These are phyloP conservation scores for Petunia axillaris DNA, from an alignment of 257 asterid species.

Conservation along the genomic window DNA sequence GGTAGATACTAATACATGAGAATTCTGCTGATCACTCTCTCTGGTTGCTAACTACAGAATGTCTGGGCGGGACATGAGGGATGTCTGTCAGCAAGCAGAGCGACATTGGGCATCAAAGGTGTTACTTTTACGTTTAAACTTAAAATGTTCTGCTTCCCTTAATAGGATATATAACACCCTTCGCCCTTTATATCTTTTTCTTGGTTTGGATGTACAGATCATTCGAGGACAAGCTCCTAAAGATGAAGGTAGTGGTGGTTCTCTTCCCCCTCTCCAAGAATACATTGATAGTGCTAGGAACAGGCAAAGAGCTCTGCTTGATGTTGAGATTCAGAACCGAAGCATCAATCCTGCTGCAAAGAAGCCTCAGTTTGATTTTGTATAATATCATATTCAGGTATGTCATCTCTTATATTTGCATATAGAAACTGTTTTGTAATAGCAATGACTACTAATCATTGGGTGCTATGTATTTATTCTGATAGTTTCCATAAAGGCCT, in stretches of 20 bases:
- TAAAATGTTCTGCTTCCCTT: neutral
- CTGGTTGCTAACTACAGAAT: conserved; percentile 49
- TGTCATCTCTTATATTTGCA: conserved; percentile 3
- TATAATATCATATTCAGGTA: conserved; percentile 35
- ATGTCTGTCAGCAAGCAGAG: conserved; percentile 97
- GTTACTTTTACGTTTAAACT: conserved; percentile 20
- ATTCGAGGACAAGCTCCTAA: conserved; percentile 68
- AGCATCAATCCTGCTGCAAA: conserved; percentile 45
- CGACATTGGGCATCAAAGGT: conserved; percentile 99
- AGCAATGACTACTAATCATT: neutral
- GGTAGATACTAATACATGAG: neutral
- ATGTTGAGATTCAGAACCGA: conserved; percentile 41
- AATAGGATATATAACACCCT: conserved; percentile 23
- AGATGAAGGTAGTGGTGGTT: conserved; percentile 40
- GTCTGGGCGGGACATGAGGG: conserved; percentile 94
- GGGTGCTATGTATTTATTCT: neutral
- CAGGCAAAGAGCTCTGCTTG: conserved; percentile 49
- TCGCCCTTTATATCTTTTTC: neutral
- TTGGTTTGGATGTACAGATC: conserved; percentile 43
- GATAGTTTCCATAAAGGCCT: neutral
- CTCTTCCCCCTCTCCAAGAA: conserved; percentile 74
- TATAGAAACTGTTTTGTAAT: neutral
- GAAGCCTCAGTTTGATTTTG: conserved; percentile 70
- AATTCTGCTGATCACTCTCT: conserved; percentile 17
- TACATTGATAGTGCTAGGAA: conserved; percentile 60